These are phyloP conservation scores for Leccinum broughii DNA, from an alignment of 768 basidiomycete species.

Conservation along the genomic window DNA sequence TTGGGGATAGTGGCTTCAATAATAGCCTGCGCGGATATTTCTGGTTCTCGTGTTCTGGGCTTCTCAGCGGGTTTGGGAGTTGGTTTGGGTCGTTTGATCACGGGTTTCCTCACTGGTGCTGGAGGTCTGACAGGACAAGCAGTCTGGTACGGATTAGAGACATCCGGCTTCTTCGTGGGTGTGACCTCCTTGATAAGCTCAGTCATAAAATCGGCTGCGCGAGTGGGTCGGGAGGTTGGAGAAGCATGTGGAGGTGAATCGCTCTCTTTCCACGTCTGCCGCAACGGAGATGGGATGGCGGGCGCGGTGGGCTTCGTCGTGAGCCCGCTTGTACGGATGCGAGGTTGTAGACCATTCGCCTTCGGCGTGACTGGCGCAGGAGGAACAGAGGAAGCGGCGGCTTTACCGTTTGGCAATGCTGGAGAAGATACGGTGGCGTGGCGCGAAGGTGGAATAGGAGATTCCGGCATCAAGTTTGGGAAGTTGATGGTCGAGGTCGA, in stretches of 20 bases:
- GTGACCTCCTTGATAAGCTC: slow-evolving; percentile 72
- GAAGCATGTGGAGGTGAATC: slow-evolving; percentile 41
- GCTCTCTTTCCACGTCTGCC: slow-evolving; percentile 65
- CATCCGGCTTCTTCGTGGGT: slow-evolving; percentile 61
- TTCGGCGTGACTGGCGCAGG: slow-evolving; percentile 28
- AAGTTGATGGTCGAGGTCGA: slow-evolving; percentile 26
- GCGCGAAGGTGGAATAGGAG: slow-evolving; percentile 35
- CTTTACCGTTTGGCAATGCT: slow-evolving; percentile 28
- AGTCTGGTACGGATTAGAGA: slow-evolving; percentile 77
- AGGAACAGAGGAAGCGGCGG: slow-evolving; percentile 21
- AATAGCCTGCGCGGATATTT: slow-evolving; percentile 60
- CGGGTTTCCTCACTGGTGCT: slow-evolving; percentile 42
- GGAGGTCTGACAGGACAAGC: slow-evolving; percentile 63
- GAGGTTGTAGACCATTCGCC: slow-evolving; percentile 27
- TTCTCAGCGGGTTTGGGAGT: slow-evolving; percentile 37
- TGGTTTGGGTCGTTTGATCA: slow-evolving; percentile 39
- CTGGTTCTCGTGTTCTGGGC: slow-evolving; percentile 29
- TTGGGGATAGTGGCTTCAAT: slow-evolving; percentile 80
- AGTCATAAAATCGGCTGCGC: slow-evolving; percentile 68
- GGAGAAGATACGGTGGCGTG: slow-evolving; percentile 29
- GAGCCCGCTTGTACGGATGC: slow-evolving; percentile 43
- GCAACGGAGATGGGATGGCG: slow-evolving; percentile 69
- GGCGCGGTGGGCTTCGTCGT: slow-evolving; percentile 57
- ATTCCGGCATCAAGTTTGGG: slow-evolving; percentile 30
- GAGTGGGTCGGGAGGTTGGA: slow-evolving; percentile 45